phyloP scores from a whole-genome alignment of 2,329 filamentous ascomycete species.

The Cladosporium sp. region DNA sequence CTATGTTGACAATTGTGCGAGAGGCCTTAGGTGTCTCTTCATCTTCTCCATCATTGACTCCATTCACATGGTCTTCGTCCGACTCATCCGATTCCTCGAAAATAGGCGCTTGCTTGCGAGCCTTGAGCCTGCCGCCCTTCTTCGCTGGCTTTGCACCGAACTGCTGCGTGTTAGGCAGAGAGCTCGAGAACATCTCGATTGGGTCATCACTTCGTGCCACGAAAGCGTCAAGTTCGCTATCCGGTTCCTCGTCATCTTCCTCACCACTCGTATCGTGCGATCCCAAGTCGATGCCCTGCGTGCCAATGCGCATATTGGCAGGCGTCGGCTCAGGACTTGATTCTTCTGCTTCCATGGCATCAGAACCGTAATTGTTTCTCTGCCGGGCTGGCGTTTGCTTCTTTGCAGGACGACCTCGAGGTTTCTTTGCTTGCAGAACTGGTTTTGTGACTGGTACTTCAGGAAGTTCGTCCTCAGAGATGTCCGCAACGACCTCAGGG shows the following conservation, averaged over 20 bases:
- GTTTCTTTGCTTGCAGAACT: conserved; percentile 24
- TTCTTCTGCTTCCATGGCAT: conserved; percentile 37
- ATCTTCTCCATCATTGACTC: background rate
- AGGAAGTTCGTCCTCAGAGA: conserved; percentile 24
- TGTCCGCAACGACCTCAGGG: background rate
- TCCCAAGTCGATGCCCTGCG: conserved; percentile 45
- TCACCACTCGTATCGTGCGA: conserved; percentile 49
- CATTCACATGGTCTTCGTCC: background rate
- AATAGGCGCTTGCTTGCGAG: conserved; percentile 10
- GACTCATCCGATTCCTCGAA: conserved; percentile 12
- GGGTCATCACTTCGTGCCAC: conserved; percentile 49
- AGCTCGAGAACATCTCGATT: conserved; percentile 36
- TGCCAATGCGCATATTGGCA: conserved; percentile 38
- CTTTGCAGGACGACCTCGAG: conserved; percentile 27
- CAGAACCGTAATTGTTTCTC: conserved; percentile 29
- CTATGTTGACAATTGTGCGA: conserved; percentile 4
- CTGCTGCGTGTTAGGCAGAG: conserved; percentile 27
- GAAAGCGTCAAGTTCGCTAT: conserved; percentile 51
- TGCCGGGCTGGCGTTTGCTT: conserved; percentile 19
- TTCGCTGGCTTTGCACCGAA: background rate
- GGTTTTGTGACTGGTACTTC: conserved; percentile 13
- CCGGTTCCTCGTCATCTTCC: conserved; percentile 45
- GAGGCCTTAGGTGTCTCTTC: background rate
- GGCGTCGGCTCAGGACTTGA: conserved; percentile 41
- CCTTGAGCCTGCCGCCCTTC: conserved; percentile 9